Percentiles rank a stretch among this genome's conserved stretches.
phyloP scores from a whole-genome alignment of 306 rosid species.

The Prunus dulcis region DNA sequence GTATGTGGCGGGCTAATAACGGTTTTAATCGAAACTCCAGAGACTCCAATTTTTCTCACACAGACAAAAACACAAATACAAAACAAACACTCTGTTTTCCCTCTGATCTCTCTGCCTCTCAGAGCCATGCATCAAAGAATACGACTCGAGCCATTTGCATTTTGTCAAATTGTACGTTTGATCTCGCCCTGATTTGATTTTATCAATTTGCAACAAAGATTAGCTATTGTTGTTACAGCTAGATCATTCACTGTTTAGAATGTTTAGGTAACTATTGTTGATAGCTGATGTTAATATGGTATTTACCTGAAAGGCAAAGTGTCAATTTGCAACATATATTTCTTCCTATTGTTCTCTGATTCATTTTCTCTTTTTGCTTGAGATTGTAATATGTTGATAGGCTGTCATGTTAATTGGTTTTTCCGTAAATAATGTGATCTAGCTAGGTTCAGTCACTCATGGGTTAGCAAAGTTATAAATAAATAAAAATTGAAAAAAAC shows the following conservation, averaged over 20 bases:
- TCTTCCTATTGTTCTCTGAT: background rate
- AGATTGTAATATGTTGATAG: too few species aligned
- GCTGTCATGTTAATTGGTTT: background rate
- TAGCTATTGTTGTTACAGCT: too few species aligned
- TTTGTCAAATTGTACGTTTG: too few species aligned
- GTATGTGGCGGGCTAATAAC: background rate
- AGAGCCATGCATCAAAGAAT: slow-evolving; percentile 47
- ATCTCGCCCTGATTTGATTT: too few species aligned
- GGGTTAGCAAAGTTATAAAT: background rate
- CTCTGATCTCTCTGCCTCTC: background rate
- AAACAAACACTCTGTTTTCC: background rate
- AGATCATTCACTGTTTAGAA: too few species aligned
- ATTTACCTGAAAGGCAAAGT: slow-evolving; percentile 19
- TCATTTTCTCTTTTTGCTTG: background rate
- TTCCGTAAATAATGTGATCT: background rate
- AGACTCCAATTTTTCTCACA: background rate
- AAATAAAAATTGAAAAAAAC: too few species aligned
- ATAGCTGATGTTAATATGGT: background rate
- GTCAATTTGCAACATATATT: too few species aligned
- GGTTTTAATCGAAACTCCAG: too few species aligned
- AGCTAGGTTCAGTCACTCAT: background rate
- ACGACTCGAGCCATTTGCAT: slow-evolving; percentile 12
- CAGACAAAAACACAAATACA: background rate
- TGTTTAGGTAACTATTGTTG: background rate
- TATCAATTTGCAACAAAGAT: too few species aligned